Percentiles rank a stretch among this genome's conserved stretches.
phyloP scores from a whole-genome alignment of 495 filamentous ascomycete genomes.

The Neurospora tetrasperma region DNA sequence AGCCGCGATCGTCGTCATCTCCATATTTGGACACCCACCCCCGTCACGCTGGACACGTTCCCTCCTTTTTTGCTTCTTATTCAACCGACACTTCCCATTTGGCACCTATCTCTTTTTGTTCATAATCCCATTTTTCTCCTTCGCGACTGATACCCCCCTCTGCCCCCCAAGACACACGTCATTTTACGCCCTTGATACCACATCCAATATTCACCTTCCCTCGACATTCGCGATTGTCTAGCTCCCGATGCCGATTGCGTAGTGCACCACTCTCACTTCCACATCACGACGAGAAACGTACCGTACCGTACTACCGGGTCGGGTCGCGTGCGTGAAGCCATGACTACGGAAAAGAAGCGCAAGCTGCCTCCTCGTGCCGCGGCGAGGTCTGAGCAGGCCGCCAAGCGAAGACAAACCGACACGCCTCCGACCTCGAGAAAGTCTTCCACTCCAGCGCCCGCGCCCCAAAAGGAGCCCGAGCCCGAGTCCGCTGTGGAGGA shows the following conservation, averaged over 20 bases:
- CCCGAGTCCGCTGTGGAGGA: slow-evolving; percentile 17
- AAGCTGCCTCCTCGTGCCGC: slow-evolving; percentile 46
- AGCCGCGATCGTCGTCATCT: not conserved
- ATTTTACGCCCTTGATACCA: not conserved
- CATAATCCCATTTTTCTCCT: not conserved
- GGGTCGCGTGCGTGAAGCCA: slow-evolving; percentile 2
- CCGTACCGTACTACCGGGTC: slow-evolving; percentile 10
- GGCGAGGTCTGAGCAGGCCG: slow-evolving; percentile 38
- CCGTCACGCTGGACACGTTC: not conserved
- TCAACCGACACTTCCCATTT: not conserved
- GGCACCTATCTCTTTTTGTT: not conserved
- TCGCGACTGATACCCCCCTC: not conserved
- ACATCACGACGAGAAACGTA: slow-evolving; percentile 9
- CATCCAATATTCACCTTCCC: not conserved
- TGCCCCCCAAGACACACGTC: not conserved
- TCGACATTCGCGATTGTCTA: not conserved
- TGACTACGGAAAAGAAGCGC: slow-evolving; percentile 44
- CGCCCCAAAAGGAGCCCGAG: slow-evolving; percentile 19
- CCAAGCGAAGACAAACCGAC: slow-evolving; percentile 36
- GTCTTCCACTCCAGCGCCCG: slow-evolving; percentile 26
- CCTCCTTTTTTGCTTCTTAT: not conserved
- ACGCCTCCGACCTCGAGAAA: slow-evolving; percentile 25
- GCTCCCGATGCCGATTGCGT: not conserved
- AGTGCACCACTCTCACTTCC: slow-evolving; percentile 8
- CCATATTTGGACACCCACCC: not conserved